Evolutionary conservation across 2,329 filamentous ascomycete genomes (phyloP).

Genomic region (Aspergillus sp.): DNA sequence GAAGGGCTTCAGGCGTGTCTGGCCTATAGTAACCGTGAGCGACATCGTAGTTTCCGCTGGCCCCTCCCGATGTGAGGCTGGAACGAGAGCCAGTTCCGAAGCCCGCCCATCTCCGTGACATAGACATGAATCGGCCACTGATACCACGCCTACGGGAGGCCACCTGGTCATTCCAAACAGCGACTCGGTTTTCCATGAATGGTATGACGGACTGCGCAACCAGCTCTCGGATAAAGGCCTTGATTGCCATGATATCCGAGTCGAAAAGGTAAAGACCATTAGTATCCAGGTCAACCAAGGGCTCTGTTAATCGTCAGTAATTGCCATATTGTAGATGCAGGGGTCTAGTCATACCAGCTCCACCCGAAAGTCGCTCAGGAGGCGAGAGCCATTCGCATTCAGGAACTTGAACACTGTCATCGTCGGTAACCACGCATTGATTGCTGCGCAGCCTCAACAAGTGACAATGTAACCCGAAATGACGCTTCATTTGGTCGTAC

Average conservation of each 20-base stretch:
- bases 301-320: constrained; percentile 29
- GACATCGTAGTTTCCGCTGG: constrained; percentile 71
- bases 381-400: constrained; percentile 87
- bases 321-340: not conserved
- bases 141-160: constrained; percentile 86
- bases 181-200: constrained; percentile 90
- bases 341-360: constrained; percentile 52
- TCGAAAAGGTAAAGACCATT: constrained; percentile 79
- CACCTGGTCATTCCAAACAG: constrained; percentile 96
- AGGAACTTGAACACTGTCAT: constrained; percentile 82
- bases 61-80: constrained; percentile 49
- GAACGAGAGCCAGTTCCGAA: constrained; percentile 71
- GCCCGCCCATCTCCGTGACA: constrained; percentile 85
- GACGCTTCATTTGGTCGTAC: constrained; percentile 99
- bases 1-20: constrained; percentile 81
- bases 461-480: constrained; percentile 94
- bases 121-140: constrained; percentile 87
- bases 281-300: constrained; percentile 63
- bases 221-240: constrained; percentile 89
- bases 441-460: constrained; percentile 81
- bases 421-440: constrained; percentile 84
- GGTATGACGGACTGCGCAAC: constrained; percentile 93
- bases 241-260: constrained; percentile 84
- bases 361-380: constrained; percentile 74
- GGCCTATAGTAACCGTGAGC: constrained; percentile 78